Conservation (phyloP, 805 yeast genomes). For the Teunomyces aglyptinius region DNA sequence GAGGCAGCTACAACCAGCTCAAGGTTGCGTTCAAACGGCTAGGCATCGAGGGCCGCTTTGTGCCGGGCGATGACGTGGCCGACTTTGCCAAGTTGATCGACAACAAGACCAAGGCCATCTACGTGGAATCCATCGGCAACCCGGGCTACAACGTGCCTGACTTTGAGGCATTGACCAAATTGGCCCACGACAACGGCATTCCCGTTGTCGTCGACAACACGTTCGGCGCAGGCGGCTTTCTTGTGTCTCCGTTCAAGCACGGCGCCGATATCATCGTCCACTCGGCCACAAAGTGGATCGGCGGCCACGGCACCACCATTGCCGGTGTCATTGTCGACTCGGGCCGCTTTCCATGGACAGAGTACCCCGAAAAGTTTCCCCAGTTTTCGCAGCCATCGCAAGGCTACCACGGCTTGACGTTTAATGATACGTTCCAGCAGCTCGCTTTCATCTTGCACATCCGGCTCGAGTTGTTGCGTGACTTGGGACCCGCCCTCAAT, state of each 20-base stretch:
- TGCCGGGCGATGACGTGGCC: constrained; percentile 74
- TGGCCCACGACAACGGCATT: constrained; percentile 83
- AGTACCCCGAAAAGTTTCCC: constrained; percentile 84
- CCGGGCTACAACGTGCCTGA: constrained; percentile 93
- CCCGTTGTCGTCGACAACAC: constrained; percentile 95
- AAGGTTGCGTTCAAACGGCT: constrained; percentile 87
- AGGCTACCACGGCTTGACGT: constrained; percentile 87
- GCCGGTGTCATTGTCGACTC: constrained; percentile 90
- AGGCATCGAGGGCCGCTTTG: constrained; percentile 84
- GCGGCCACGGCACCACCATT: constrained; percentile 94
- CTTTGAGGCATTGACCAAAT: constrained; percentile 67
- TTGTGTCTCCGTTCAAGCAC: constrained; percentile 76
- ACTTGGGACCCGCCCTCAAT: constrained; percentile 83
- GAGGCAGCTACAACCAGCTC: constrained; percentile 96
- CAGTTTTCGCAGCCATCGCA: constrained; percentile 88
- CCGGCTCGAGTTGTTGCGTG: constrained; percentile 85
- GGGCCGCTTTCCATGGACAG: constrained; percentile 89
- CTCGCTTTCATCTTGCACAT: constrained; percentile 76
- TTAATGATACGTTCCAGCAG: constrained; percentile 79
- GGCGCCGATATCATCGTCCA: constrained; percentile 93
- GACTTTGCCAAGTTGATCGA: constrained; percentile 74
- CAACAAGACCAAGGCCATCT: constrained; percentile 84
- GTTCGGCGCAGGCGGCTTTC: constrained; percentile 94
- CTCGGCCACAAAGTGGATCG: constrained; percentile 97
- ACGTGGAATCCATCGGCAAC: constrained; percentile 87